Evolutionary conservation across 2,329 filamentous ascomycete species (phyloP).

Genomic region (Fusarium sp.): DNA sequence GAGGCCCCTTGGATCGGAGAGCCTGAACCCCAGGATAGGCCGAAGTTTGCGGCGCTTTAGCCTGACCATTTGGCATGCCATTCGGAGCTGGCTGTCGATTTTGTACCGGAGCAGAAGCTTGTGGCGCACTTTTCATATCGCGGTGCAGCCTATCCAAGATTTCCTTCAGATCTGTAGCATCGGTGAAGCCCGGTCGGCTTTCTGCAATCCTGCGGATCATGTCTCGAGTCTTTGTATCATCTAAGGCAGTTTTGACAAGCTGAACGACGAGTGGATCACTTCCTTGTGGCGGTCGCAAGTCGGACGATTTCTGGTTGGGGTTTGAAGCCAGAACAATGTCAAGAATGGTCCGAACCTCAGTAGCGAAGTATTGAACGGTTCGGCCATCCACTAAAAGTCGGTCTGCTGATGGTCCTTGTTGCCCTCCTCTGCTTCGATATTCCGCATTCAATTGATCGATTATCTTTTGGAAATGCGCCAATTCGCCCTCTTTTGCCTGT

Average conservation of each 20-base stretch:
- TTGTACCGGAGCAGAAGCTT: conserved; percentile 47
- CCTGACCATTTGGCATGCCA: conserved; percentile 49
- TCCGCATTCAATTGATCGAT: conserved; percentile 80
- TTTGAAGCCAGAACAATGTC: conserved; percentile 71
- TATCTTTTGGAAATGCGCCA: conserved; percentile 81
- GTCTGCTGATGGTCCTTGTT: conserved; percentile 66
- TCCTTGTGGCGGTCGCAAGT: conserved; percentile 64
- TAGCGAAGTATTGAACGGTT: conserved; percentile 70
- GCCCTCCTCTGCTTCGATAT: conserved; percentile 63
- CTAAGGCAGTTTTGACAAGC: conserved; percentile 67
- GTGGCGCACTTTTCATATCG: conserved; percentile 54
- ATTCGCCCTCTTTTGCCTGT: conserved; percentile 75
- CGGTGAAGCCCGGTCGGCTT: conserved; percentile 62
- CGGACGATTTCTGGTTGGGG: conserved; percentile 64
- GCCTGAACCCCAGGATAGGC: conserved; percentile 61
- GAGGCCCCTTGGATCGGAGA: conserved; percentile 69
- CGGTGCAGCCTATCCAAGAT: conserved; percentile 62
- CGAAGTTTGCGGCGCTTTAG: conserved; percentile 29
- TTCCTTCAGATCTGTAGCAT: conserved; percentile 65
- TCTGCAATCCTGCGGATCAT: conserved; percentile 67
- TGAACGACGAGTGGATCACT: conserved; percentile 68
- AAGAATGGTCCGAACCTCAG: conserved; percentile 67
- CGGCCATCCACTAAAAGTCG: conserved; percentile 65
- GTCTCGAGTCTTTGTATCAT: conserved; percentile 61
- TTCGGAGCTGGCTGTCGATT: conserved; percentile 48